Base-by-base conservation (phyloP, 495 filamentous ascomycete genomes). In the Sporormia fimetaria region DNA sequence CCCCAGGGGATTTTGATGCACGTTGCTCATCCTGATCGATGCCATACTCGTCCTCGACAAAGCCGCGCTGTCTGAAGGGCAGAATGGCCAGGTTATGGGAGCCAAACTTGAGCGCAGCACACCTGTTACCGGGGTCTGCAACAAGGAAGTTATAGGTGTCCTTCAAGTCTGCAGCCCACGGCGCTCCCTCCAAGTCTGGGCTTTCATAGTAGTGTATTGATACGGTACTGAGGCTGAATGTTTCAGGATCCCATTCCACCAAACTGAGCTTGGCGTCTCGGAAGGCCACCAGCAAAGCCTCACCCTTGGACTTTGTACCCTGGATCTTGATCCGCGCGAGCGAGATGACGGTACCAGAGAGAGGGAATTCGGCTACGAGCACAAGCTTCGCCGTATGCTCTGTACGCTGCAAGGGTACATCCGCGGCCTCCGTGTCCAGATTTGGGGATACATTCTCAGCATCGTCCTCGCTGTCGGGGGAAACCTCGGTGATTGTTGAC, bases 141-240 rank as follows among this genome's bases (percentile, higher is more conserved):
- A 77, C 80, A 48, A 99, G 68, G 41, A 83, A 80, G 55, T 80
- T 93, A 52, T 73, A 70, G 62, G 74, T 80, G 33, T 73, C 66
- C 52, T 71, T 73, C 42, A 86, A 57, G 30, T 79, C 75, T 16
- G 76, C 73, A 22, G 73, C 71, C 81, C 78, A 96, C 14, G 78
- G 87, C 52, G 69, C 80, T 21, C 74, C 70, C 41, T 73, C 72
- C 44, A 86, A 66, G 52, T 94, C 87, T 55, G 95, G 87, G 57
- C 87, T 75, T 58, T 99, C 90, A 58, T 96, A 99, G 65, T 87
- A 94, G 65, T 99, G 90, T 50, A 99, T 87, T 20, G 87, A 94
- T 41, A 87, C 75, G 10, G 90, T 99, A 20, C 74, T 74, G 37
- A 96, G 74, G 17, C 71, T 69, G 56, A 83, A 67, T 26, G 72